These are phyloP conservation scores for Penicillium malachiteum DNA, from an alignment of 495 filamentous ascomycete genomes.

Conservation along the genomic window DNA sequence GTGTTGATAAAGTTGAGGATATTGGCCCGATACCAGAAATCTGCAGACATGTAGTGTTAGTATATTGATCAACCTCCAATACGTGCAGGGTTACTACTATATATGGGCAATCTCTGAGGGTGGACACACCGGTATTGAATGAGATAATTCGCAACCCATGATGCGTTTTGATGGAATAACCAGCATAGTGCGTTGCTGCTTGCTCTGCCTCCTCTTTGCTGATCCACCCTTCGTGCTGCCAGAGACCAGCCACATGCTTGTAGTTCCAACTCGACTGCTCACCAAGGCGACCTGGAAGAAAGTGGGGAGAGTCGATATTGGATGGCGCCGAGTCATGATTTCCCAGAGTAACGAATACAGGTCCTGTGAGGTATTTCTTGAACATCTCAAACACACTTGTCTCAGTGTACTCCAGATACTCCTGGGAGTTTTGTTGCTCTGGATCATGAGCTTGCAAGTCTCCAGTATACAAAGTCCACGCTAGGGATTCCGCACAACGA, in stretches of 20 bases:
- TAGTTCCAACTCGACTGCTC: conserved; percentile 59
- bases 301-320: conserved; percentile 50
- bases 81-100: too few relatives aligned
- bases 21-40: conserved; percentile 53
- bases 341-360: conserved; percentile 52
- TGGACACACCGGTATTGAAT: conserved; percentile 49
- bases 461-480: conserved; percentile 55
- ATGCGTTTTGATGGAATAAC: conserved; percentile 50
- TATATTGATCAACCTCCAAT: not conserved
- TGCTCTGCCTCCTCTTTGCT: conserved; percentile 36
- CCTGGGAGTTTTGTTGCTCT: conserved; percentile 43
- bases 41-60: conserved; percentile 28
- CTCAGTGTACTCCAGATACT: conserved; percentile 52
- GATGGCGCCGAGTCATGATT: conserved; percentile 58
- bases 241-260: conserved; percentile 49
- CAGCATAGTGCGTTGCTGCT: conserved; percentile 49
- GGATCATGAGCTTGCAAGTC: conserved; percentile 57
- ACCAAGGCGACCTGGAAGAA: conserved; percentile 51
- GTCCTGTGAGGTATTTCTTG: conserved; percentile 55
- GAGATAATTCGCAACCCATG: conserved; percentile 51
- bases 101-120: not conserved
- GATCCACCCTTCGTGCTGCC: conserved; percentile 55
- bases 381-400: conserved; percentile 51
- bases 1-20: conserved; percentile 48
- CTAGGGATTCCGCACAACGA: conserved; percentile 37